A percentile compares a stretch with the other conserved stretches of the same genome.
Conservation (phyloP, 352 stramenopile species). For the Phytophthora vignae region DNA sequence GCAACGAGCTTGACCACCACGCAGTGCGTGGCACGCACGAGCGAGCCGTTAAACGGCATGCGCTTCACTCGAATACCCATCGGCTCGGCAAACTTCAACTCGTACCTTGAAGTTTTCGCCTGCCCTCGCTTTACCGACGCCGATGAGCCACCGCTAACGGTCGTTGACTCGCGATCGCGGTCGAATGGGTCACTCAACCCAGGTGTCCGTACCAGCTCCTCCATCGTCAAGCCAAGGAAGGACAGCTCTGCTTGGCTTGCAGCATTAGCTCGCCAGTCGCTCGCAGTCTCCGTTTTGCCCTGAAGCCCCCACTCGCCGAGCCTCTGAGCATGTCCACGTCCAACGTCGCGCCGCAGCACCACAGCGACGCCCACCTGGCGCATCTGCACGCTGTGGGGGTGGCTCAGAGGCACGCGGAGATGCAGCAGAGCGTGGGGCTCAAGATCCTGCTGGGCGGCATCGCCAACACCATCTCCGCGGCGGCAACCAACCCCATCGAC, state of each 20-base stretch:
- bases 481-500: slow-evolving; percentile 70
- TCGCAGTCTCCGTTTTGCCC: slow-evolving; percentile 35
- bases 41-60: slow-evolving; percentile 7
- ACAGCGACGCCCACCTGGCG: slow-evolving; percentile 35
- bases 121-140: slow-evolving; percentile 3
- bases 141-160: not conserved
- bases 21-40: no score
- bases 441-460: slow-evolving; percentile 73
- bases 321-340: slow-evolving; percentile 36
- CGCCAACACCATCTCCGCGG: slow-evolving; percentile 64
- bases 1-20: slow-evolving; percentile 9
- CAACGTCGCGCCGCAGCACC: slow-evolving; percentile 40
- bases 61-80: slow-evolving; percentile 29
- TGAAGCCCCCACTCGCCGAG: not conserved
- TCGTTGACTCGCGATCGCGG: not conserved
- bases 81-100: slow-evolving; percentile 26
- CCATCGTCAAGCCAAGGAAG: not conserved
- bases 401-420: slow-evolving; percentile 48
- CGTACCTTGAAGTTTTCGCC: slow-evolving; percentile 25
- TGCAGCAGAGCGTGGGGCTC: slow-evolving; percentile 62
- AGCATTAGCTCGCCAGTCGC: not conserved
- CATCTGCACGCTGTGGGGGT: slow-evolving; percentile 36
- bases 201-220: not conserved
- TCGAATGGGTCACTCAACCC: not conserved
- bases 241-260: not conserved